Conservation (phyloP, 108 stramenopile genomes). For the Nitzschia sp. region DNA sequence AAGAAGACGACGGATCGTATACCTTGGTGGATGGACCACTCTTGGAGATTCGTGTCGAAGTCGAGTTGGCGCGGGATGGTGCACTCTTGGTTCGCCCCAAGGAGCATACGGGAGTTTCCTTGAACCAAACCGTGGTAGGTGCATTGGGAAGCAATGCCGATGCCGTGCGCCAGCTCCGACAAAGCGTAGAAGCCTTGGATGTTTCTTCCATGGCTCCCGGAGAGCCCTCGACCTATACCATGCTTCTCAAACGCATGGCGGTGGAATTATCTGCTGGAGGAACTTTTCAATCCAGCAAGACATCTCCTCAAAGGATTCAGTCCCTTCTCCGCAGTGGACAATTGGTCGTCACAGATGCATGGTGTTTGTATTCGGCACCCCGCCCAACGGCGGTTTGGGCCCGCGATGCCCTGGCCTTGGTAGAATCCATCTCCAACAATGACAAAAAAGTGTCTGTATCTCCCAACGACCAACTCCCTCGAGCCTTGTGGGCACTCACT, state of each 20-base stretch:
- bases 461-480: slow-evolving; percentile 19
- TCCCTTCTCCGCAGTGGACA: not conserved
- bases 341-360: slow-evolving; percentile 51
- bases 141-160: slow-evolving; percentile 27
- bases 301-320: not conserved
- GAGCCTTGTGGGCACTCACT: slow-evolving; percentile 51
- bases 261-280: slow-evolving; percentile 54
- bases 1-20: slow-evolving; percentile 10
- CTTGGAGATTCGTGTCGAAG: slow-evolving; percentile 59
- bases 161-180: slow-evolving; percentile 26
- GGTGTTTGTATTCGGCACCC: slow-evolving; percentile 47
- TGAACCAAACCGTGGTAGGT: slow-evolving; percentile 48
- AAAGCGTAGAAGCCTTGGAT: slow-evolving; percentile 40
- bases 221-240: slow-evolving; percentile 47
- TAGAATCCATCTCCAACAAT: slow-evolving; percentile 22
- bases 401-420: slow-evolving; percentile 46
- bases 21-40: slow-evolving; percentile 47
- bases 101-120: slow-evolving; percentile 54
- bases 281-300: slow-evolving; percentile 29
- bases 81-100: slow-evolving; percentile 58
- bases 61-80: slow-evolving; percentile 59
- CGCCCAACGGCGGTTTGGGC: slow-evolving; percentile 57
- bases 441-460: slow-evolving; percentile 5
- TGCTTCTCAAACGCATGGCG: slow-evolving; percentile 48
- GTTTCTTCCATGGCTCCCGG: slow-evolving; percentile 41